These are phyloP conservation scores for Luzula sylvatica DNA, from an alignment of 176 grass and related monocot genomes.

Conservation along the genomic window DNA sequence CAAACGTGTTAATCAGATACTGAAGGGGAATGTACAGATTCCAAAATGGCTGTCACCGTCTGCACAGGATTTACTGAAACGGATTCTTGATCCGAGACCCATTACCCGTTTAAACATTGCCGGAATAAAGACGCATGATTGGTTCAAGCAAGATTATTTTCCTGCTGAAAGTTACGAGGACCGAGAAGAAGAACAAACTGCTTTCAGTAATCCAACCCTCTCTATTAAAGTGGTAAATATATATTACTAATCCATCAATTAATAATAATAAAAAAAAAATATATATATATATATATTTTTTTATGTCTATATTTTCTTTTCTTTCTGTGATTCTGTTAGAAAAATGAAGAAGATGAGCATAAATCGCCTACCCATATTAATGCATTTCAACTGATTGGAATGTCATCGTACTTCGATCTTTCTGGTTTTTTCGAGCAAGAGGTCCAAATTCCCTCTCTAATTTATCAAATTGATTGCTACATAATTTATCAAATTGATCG, in stretches of 20 bases:
- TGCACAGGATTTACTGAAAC: conserved; percentile 56
- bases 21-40: conserved; percentile 55
- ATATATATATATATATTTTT: too few relatives aligned
- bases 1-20: conserved; percentile 35
- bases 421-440: conserved; percentile 97
- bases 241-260: too few relatives aligned
- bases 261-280: too few relatives aligned
- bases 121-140: conserved; percentile 58
- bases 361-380: conserved; percentile 63
- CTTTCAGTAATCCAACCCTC: conserved; percentile 12
- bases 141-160: conserved; percentile 79
- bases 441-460: conserved; percentile 29
- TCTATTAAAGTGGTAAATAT: conserved; percentile 37
- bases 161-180: conserved; percentile 44
- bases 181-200: conserved; percentile 37
- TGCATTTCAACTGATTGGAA: conserved; percentile 93
- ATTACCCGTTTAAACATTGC: conserved; percentile 53
- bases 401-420: conserved; percentile 94
- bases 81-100: conserved; percentile 71
- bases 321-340: conserved; percentile 28
- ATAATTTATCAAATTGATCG: too few relatives aligned
- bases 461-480: too few relatives aligned
- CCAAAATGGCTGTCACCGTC: conserved; percentile 78
- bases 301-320: conserved; percentile 18
- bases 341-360: conserved; percentile 30